A percentile compares a stretch with the other conserved stretches of the same genome.
Conservation (phyloP, 2,329 filamentous ascomycete species). For the Penicillium sp. region DNA sequence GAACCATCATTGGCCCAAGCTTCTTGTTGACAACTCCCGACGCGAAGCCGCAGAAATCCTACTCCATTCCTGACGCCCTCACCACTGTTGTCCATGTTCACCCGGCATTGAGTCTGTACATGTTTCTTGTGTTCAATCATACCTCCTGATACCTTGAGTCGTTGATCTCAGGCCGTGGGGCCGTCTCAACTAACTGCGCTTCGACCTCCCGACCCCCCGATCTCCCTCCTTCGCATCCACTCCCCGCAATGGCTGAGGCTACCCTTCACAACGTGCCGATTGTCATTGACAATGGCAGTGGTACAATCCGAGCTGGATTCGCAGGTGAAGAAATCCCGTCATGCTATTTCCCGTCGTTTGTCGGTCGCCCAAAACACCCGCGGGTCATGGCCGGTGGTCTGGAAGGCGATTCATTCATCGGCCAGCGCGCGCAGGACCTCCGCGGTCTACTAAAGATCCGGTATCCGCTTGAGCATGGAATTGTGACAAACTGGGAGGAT, state of each 20-base stretch:
- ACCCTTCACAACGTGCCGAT: conserved; percentile 94
- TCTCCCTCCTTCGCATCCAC: conserved; percentile 18
- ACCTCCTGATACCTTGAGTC: conserved; percentile 17
- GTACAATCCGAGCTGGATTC: conserved; percentile 95
- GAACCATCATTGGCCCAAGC: conserved; percentile 41
- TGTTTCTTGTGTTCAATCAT: conserved; percentile 15
- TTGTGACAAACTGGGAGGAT: conserved; percentile 99
- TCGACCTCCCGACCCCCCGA: conserved; percentile 14
- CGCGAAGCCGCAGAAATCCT: conserved; percentile 27
- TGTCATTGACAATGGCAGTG: conserved; percentile 98
- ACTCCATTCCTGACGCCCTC: conserved; percentile 22
- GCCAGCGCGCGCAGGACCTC: conserved; percentile 85
- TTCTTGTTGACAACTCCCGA: conserved; percentile 41
- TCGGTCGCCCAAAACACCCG: conserved; percentile 92
- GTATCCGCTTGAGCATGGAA: conserved; percentile 95
- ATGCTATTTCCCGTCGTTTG: conserved; percentile 96
- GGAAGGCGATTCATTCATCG: conserved; percentile 97
- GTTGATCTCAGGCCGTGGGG: conserved; percentile 36
- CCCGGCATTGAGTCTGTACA: conserved; percentile 19
- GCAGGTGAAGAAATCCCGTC: conserved; percentile 94
- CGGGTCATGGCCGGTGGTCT: conserved; percentile 94
- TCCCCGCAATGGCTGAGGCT: conserved; percentile 61
- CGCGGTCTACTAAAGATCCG: conserved; percentile 92
- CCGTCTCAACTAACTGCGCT: conserved; percentile 33
- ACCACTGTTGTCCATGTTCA: conserved; percentile 16